A percentile compares a stretch with the other conserved stretches of the same genome.
These are phyloP conservation scores for Phytophthora idaei DNA, from an alignment of 352 stramenopile species.

Conservation along the genomic window DNA sequence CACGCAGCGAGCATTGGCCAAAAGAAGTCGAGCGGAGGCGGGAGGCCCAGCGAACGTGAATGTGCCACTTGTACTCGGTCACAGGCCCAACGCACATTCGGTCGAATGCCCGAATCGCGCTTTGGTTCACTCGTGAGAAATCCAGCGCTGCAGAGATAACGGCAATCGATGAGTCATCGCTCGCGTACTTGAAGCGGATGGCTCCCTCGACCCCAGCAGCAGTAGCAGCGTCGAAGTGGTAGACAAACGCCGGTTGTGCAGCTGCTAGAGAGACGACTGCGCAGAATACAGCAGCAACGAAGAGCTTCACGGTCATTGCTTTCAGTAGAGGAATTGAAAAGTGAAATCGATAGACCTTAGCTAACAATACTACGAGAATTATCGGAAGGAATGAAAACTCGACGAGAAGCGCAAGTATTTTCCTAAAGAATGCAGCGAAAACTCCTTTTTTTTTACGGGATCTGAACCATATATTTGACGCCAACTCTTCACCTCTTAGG, in stretches of 20 bases:
- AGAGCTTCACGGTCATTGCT: constrained; percentile 12
- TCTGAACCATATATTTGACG: constrained; percentile 1
- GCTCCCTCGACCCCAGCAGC: constrained; percentile 29
- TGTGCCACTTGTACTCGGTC: constrained; percentile 52
- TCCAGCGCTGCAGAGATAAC: constrained; percentile 41
- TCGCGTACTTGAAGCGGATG: constrained; percentile 31
- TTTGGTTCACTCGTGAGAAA: constrained; percentile 38
- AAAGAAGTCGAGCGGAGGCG: constrained; percentile 28
- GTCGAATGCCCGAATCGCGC: constrained; percentile 27
- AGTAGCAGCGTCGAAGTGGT: constrained; percentile 27
- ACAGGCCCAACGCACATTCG: constrained; percentile 31
- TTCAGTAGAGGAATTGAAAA: constrained; percentile 9
- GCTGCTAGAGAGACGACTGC: background rate
- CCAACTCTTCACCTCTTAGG: constrained; percentile 1
- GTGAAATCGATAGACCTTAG: background rate
- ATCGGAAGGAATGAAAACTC: background rate
- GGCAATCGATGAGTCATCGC: constrained; percentile 24
- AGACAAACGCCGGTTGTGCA: constrained; percentile 23
- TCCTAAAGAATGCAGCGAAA: background rate
- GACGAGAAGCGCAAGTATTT: background rate
- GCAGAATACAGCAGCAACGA: constrained; percentile 2
- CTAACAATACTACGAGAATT: background rate
- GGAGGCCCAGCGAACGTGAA: constrained; percentile 47
- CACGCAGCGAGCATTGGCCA: constrained; percentile 36
- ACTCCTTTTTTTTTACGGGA: background rate